phyloP scores from a whole-genome alignment of 805 yeast genomes.

The Lachancea waltii region DNA sequence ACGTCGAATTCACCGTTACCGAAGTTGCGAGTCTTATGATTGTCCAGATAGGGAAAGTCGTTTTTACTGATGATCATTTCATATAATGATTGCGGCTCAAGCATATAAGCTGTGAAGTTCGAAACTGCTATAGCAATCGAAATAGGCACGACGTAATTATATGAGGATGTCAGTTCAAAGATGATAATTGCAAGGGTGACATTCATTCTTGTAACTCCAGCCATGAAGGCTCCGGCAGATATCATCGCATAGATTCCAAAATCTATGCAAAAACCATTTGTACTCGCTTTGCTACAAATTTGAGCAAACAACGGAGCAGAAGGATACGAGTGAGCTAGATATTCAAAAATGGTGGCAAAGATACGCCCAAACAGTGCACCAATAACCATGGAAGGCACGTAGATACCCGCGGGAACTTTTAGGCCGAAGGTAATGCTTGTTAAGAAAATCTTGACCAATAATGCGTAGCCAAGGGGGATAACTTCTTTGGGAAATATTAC shows the following conservation, averaged over 20 bases:
- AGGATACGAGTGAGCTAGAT: conserved; percentile 29
- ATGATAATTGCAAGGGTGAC: conserved; percentile 45
- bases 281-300: conserved; percentile 15
- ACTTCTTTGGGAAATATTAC: conserved; percentile 32
- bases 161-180: conserved; percentile 50
- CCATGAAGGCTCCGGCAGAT: conserved; percentile 53
- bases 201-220: conserved; percentile 51
- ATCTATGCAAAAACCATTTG: conserved; percentile 35
- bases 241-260: conserved; percentile 48
- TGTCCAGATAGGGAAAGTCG: conserved; percentile 49
- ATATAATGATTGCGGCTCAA: conserved; percentile 47
- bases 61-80: conserved; percentile 42
- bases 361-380: conserved; percentile 56
- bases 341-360: conserved; percentile 40
- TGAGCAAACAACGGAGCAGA: conserved; percentile 8
- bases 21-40: conserved; percentile 33
- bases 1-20: conserved; percentile 31
- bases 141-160: conserved; percentile 51
- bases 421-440: conserved; percentile 52
- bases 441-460: conserved; percentile 39
- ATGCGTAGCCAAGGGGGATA: conserved; percentile 35
- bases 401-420: conserved; percentile 54
- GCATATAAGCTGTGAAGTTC: conserved; percentile 47
- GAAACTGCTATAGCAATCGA: conserved; percentile 51
- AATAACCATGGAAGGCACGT: conserved; percentile 57